Evolutionary conservation across 202 grass and related monocot genomes (phyloP).

Genomic region (Miscanthus sacchariflorus): DNA sequence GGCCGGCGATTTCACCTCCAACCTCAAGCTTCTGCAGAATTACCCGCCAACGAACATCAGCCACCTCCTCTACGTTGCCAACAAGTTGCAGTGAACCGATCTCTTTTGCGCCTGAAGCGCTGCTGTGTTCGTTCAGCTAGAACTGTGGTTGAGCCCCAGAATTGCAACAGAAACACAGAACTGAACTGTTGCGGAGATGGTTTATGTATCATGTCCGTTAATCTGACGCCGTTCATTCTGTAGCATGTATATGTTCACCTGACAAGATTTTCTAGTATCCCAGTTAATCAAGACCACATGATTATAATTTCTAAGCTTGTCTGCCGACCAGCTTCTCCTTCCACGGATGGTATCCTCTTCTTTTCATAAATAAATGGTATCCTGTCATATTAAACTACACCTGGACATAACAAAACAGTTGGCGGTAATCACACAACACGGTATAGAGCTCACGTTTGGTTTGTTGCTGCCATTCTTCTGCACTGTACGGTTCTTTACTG

Average conservation of each 20-base stretch:
- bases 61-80: slow-evolving; percentile 90
- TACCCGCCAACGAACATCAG: slow-evolving; percentile 86
- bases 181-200: not conserved
- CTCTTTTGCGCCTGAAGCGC: not conserved
- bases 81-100: slow-evolving; percentile 66
- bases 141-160: not conserved
- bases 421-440: not conserved
- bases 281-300: not conserved
- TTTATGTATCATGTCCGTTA: not conserved
- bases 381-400: not conserved
- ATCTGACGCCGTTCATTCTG: not conserved
- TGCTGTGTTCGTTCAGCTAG: not conserved
- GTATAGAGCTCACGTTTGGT: not conserved
- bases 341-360: not conserved
- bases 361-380: not conserved
- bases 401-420: not conserved
- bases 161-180: not conserved
- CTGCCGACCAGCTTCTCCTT: not conserved
- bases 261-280: not conserved
- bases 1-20: slow-evolving; percentile 78
- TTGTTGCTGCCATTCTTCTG: not conserved
- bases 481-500: not conserved
- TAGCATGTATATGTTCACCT: not conserved
- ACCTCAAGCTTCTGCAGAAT: slow-evolving; percentile 86
- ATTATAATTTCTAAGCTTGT: not conserved